phyloP scores from a whole-genome alignment of 1,139 yeast species.

The Pichia terricola region DNA sequence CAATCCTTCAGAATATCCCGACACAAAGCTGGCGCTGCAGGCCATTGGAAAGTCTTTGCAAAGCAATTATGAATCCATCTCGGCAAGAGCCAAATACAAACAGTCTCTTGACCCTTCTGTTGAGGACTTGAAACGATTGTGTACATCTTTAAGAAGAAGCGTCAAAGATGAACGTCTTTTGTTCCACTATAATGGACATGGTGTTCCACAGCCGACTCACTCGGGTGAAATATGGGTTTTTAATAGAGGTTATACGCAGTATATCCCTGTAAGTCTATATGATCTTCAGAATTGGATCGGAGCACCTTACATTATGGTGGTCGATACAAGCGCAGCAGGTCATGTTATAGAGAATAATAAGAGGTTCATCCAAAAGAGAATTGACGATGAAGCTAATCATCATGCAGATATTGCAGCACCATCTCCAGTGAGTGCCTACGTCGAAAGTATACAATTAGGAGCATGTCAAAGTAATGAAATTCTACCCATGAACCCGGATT shows the following conservation, averaged over 20 bases:
- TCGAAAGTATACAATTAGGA: conserved; percentile 87
- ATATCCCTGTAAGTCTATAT: conserved; percentile 87
- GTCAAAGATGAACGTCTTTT: conserved; percentile 87
- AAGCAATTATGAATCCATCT: conserved; percentile 79
- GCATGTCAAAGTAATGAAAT: conserved; percentile 85
- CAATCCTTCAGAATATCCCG: conserved; percentile 77
- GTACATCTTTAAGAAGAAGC: conserved; percentile 77
- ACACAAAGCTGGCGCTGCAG: conserved; percentile 86
- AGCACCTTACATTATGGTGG: conserved; percentile 92
- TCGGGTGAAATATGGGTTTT: conserved; percentile 99
- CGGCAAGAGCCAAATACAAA: conserved; percentile 81
- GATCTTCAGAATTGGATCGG: conserved; percentile 97
- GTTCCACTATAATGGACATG: conserved; percentile 97
- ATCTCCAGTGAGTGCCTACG: conserved; percentile 53
- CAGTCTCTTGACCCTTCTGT: conserved; percentile 91
- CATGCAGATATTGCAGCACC: conserved; percentile 44
- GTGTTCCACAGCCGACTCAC: conserved; percentile 95
- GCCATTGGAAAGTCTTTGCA: conserved; percentile 84
- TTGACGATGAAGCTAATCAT: conserved; percentile 76
- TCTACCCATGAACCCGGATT: conserved; percentile 85
- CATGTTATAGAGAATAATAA: conserved; percentile 85
- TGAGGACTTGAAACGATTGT: conserved; percentile 88
- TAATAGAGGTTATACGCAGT: conserved; percentile 93
- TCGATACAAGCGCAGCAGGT: conserved; percentile 93
- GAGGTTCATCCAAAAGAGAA: conserved; percentile 81